Percentiles rank a stretch among this genome's conserved stretches.
phyloP scores from a whole-genome alignment of 768 basidiomycete genomes.

The Leccinum imitatum region DNA sequence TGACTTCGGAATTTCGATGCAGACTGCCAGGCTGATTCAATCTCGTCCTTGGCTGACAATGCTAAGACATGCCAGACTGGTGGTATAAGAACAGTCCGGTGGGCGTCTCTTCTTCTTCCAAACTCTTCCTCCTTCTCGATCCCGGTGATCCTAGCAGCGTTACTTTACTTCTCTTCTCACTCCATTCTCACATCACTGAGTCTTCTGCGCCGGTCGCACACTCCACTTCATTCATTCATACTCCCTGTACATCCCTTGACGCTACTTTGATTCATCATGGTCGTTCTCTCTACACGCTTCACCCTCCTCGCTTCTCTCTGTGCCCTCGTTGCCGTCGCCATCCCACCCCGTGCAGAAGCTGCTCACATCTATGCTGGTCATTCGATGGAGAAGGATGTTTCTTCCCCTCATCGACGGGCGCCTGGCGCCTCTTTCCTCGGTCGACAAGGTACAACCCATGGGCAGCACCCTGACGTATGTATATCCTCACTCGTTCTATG shows the following conservation, averaged over 20 bases:
- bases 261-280: constrained; percentile 40
- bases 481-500: background rate
- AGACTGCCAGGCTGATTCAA: constrained; percentile 13
- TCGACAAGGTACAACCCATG: background rate
- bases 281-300: constrained; percentile 48
- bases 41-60: constrained; percentile 19
- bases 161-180: constrained; percentile 18
- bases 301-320: constrained; percentile 46
- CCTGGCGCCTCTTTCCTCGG: background rate
- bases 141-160: constrained; percentile 50
- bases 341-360: constrained; percentile 34
- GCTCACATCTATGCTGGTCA: constrained; percentile 36
- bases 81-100: constrained; percentile 23
- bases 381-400: constrained; percentile 5
- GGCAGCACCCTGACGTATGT: constrained; percentile 7
- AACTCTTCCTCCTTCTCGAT: constrained; percentile 43
- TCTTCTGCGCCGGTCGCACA: constrained; percentile 23
- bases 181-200: constrained; percentile 20
- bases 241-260: constrained; percentile 11
- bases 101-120: constrained; percentile 28
- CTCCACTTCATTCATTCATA: constrained; percentile 16
- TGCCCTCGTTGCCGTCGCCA: constrained; percentile 40
- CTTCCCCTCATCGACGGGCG: background rate
- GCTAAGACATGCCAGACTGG: constrained; percentile 12
- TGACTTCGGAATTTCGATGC: constrained; percentile 5